Conservation (phyloP, 345 rosid species). For the Cardamine chenopodiifolia region DNA sequence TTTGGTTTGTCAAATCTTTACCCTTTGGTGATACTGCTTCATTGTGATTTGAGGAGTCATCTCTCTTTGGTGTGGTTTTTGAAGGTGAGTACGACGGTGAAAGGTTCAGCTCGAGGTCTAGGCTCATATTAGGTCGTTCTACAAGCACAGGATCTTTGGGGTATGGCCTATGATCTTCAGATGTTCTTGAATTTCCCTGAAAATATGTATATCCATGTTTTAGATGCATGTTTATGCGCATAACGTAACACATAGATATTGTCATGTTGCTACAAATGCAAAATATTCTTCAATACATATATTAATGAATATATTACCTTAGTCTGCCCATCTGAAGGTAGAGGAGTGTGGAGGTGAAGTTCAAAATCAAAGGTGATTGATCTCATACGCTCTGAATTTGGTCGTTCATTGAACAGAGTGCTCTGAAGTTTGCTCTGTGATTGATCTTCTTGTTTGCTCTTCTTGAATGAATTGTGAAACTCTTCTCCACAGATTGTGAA, state of each 20-base stretch:
- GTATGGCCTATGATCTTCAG: slow-evolving; percentile 52
- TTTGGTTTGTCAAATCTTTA: slow-evolving; percentile 31
- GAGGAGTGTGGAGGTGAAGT: slow-evolving; percentile 40
- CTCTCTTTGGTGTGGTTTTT: slow-evolving; percentile 14
- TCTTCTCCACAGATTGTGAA: slow-evolving; percentile 32
- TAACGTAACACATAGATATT: not conserved
- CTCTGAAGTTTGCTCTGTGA: slow-evolving; percentile 28
- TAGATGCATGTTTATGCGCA: slow-evolving; percentile 15
- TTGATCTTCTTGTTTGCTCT: slow-evolving; percentile 35
- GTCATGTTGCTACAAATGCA: not conserved
- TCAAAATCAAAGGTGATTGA: slow-evolving; percentile 38
- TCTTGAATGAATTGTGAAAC: slow-evolving; percentile 36
- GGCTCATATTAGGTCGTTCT: slow-evolving; percentile 51
- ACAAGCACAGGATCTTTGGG: slow-evolving; percentile 43
- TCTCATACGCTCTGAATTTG: slow-evolving; percentile 34
- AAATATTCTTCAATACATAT: not conserved
- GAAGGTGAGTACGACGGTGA: slow-evolving; percentile 49
- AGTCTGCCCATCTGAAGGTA: slow-evolving; percentile 33
- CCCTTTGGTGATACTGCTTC: slow-evolving; percentile 26
- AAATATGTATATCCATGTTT: slow-evolving; percentile 4
- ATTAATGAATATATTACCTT: slow-evolving; percentile 35
- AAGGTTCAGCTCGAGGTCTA: slow-evolving; percentile 79
- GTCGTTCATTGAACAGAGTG: slow-evolving; percentile 23
- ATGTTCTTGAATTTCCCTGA: slow-evolving; percentile 46
- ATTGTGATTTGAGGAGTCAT: slow-evolving; percentile 21